Conservation (phyloP, 169 alveolate genomes). For the Cryptosporidium ryanae region DNA sequence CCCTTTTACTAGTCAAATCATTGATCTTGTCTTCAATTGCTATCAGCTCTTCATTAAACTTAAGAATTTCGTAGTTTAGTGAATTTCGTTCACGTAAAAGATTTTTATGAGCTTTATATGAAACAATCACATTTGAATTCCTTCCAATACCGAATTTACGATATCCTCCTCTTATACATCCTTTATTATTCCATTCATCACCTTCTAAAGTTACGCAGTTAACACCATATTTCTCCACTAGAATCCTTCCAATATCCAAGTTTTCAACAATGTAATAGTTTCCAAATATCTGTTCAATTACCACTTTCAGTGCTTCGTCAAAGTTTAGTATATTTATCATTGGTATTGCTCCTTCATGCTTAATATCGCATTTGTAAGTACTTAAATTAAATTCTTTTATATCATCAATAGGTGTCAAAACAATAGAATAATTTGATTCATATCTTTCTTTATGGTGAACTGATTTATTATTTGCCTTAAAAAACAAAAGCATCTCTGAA, state of each 20-base stretch:
- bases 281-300: constrained; percentile 68
- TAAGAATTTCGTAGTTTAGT: not conserved
- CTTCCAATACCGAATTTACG: not conserved
- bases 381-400: not conserved
- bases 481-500: not conserved
- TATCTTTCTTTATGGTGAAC: not conserved
- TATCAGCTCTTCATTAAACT: constrained; percentile 1
- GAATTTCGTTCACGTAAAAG: not conserved
- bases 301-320: constrained; percentile 23
- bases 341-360: constrained; percentile 27
- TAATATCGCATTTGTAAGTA: not conserved
- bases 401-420: constrained; percentile 52
- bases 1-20: not conserved
- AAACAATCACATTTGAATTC: not conserved
- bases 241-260: constrained; percentile 15
- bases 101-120: not conserved
- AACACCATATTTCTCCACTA: constrained; percentile 43
- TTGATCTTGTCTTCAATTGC: constrained; percentile 21
- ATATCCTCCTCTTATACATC: constrained; percentile 61
- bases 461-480: not conserved
- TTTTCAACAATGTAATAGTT: constrained; percentile 48
- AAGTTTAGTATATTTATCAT: constrained; percentile 43
- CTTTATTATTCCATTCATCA: constrained; percentile 66
- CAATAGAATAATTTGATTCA: constrained; percentile 25
- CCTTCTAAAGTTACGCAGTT: constrained; percentile 69